Conservation (phyloP, 768 basidiomycete species). For the Mycena leptocephala region DNA sequence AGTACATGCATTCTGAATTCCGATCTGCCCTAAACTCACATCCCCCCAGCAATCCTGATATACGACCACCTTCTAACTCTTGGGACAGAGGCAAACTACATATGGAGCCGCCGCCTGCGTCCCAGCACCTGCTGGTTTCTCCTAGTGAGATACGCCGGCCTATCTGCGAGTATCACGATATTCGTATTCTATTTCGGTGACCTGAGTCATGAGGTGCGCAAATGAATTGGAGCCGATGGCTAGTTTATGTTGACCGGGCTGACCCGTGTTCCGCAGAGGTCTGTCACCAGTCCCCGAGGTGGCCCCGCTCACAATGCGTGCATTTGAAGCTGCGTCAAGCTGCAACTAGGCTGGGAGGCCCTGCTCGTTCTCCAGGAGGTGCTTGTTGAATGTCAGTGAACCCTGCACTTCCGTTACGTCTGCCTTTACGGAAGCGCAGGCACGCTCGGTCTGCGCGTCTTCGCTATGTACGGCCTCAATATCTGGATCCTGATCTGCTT, state of each 20-base stretch:
- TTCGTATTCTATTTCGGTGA: constrained; percentile 20
- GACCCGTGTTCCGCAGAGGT: not conserved
- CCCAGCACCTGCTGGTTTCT: constrained; percentile 26
- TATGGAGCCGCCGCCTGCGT: constrained; percentile 17
- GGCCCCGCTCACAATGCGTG: not conserved
- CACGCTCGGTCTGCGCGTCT: constrained; percentile 14
- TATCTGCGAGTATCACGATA: constrained; percentile 9
- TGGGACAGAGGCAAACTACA: constrained; percentile 10
- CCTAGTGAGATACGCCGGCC: constrained; percentile 13
- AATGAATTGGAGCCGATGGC: not conserved
- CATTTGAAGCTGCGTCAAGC: constrained; percentile 16
- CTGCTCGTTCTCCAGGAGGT: constrained; percentile 27
- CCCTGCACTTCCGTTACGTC: not conserved
- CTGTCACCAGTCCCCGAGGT: not conserved
- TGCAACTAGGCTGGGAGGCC: constrained; percentile 6
- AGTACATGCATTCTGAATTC: not conserved
- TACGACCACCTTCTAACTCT: constrained; percentile 23
- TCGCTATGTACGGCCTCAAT: constrained; percentile 30
- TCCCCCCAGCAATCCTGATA: not conserved
- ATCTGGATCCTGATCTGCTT: constrained; percentile 13
- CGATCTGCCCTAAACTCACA: not conserved
- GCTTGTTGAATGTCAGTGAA: constrained; percentile 21
- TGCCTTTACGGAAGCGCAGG: not conserved
- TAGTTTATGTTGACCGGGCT: not conserved
- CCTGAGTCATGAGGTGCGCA: constrained; percentile 9